A percentile compares a stretch with the other conserved stretches of the same genome.
phyloP scores from a whole-genome alignment of 192 early-diverging fungal species.

The Rhizophagus sp. region DNA sequence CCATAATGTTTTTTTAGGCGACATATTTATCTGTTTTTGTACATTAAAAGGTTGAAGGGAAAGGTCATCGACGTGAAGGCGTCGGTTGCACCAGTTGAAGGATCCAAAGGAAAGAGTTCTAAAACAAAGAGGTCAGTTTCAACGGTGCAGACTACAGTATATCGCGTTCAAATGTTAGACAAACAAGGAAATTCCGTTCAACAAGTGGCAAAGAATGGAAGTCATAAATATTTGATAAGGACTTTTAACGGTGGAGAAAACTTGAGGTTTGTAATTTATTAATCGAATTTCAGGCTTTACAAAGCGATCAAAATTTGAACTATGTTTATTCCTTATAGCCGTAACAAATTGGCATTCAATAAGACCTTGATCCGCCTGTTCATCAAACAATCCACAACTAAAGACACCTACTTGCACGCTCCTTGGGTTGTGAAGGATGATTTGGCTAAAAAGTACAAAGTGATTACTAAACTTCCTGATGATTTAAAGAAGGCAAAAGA shows the following conservation, averaged over 20 bases:
- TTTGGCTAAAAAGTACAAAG: constrained; percentile 50
- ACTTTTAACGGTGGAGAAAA: constrained; percentile 39
- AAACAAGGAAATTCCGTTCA: constrained; percentile 37
- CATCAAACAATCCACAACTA: constrained; percentile 63
- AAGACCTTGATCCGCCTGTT: constrained; percentile 74
- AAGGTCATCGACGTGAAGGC: not conserved
- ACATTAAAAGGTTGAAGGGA: not conserved
- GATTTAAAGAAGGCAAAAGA: constrained; percentile 47
- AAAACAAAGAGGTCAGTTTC: not conserved
- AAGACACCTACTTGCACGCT: constrained; percentile 70
- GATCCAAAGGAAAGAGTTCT: not conserved
- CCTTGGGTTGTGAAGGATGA: constrained; percentile 67
- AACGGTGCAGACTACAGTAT: not conserved
- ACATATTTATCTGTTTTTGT: not conserved
- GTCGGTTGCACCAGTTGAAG: not conserved
- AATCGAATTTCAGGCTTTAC: not conserved
- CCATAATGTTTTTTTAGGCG: not conserved
- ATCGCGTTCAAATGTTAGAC: constrained; percentile 55
- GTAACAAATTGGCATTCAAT: constrained; percentile 64
- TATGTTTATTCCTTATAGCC: constrained; percentile 35
- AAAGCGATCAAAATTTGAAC: not conserved
- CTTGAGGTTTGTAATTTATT: constrained; percentile 32
- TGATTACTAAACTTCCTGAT: constrained; percentile 43
- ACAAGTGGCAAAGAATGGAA: constrained; percentile 35
- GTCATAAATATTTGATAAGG: constrained; percentile 43